Base-by-base conservation (phyloP, 2,329 filamentous ascomycete species). In the Fusarium tjaetaba region DNA sequence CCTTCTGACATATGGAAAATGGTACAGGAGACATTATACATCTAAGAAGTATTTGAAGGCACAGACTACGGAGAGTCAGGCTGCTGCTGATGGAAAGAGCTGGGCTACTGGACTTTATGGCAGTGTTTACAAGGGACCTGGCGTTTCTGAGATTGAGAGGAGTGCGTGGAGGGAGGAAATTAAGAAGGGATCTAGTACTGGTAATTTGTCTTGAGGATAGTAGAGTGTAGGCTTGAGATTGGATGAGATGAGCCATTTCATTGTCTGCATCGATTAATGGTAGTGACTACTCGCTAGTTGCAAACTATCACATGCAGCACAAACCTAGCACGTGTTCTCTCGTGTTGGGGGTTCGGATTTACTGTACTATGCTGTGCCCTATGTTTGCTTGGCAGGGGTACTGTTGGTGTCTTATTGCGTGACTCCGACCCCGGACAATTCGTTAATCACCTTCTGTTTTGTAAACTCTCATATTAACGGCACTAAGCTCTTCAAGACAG, bases 21-120 rank as follows among this genome's bases (percentile, higher is more conserved):
- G 89, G 90, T 91, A 91, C 76, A 80, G 84, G 15, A 77, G 82
- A 24, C 73, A 71, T n/a, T 76, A 77, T 45, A 82, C 82, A 0
- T 72, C 70, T 0, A 75, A 76, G 41, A 60, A 71, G 51, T 65
- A 73, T 28, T 46, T 72, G n/a, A 60, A 69, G 5, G 28, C 20
- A 1, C 32, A 42, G 22, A n/a, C 10, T 13, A 76, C 72, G 9
- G 74, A 78, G 66, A 83, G 81, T 51, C 85, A 86, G 41, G 85
- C 85, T 7, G 70, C 70, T 4, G 42, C 34, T 14, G 82, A 85
- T 36, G 89, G 89, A 0, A 85, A 84, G 62, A 82, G 85, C 22
- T 91, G 88, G 87, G 88, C 87, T 4, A 87, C 83, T 30, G 89
- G 89, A 0, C 59, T 87, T 52, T 90, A 91, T 77, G 89, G 90